Evolutionary conservation across 768 basidiomycete species (phyloP).

Genomic region (Panellus pusillus): DNA sequence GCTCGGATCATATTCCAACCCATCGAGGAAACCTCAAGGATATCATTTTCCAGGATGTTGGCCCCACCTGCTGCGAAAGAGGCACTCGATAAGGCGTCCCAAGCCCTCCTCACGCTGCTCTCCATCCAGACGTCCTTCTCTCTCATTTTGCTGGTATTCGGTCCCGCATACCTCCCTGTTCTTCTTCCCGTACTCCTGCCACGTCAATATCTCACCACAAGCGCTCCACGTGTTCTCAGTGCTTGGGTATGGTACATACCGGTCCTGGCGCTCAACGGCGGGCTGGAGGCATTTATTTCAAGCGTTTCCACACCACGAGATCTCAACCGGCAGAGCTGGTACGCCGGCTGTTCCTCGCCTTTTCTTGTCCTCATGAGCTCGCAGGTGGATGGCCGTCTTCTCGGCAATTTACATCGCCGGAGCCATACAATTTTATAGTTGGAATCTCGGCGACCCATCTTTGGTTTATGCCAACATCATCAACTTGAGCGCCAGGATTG

Average conservation of each 20-base stretch:
- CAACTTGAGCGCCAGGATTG: constrained; percentile 62
- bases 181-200: constrained; percentile 72
- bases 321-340: constrained; percentile 69
- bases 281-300: constrained; percentile 87
- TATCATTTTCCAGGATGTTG: constrained; percentile 80
- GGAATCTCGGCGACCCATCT: constrained; percentile 61
- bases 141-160: constrained; percentile 72
- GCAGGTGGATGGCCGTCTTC: constrained; percentile 77
- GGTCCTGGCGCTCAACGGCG: constrained; percentile 85
- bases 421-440: constrained; percentile 45
- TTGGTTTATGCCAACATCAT: constrained; percentile 77
- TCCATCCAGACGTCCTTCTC: constrained; percentile 66
- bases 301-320: constrained; percentile 70
- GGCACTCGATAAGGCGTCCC: constrained; percentile 43
- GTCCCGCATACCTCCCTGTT: constrained; percentile 71
- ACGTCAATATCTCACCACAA: constrained; percentile 65
- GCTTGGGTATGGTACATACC: constrained; percentile 92
- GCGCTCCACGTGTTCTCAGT: constrained; percentile 73
- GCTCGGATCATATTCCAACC: constrained; percentile 95
- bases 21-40: constrained; percentile 86
- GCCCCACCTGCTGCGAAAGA: constrained; percentile 13
- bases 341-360: constrained; percentile 17
- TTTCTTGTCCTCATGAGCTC: constrained; percentile 4
- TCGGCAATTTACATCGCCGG: constrained; percentile 65
- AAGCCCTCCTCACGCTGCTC: constrained; percentile 58